Conservation (phyloP, 257 asterid genomes). For the Echites panduratus region DNA sequence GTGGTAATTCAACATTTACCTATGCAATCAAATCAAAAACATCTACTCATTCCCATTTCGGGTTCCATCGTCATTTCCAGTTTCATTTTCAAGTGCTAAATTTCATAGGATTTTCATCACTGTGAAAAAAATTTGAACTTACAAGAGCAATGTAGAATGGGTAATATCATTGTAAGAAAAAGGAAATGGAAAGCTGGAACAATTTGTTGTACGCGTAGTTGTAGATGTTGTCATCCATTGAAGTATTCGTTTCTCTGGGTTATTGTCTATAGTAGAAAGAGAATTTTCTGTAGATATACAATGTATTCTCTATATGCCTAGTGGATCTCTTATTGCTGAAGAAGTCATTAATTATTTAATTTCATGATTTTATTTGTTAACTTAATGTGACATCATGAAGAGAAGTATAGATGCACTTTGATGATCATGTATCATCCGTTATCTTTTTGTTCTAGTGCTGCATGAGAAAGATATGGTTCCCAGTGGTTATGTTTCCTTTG, state of each 20-base stretch:
- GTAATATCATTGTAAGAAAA: background rate
- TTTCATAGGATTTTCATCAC: background rate
- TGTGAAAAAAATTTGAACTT: background rate
- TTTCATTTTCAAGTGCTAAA: background rate
- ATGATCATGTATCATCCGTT: background rate
- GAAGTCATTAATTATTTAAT: background rate
- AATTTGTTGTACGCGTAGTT: background rate
- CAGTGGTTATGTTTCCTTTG: background rate
- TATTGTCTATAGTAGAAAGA: background rate
- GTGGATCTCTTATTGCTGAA: background rate
- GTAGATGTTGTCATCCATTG: background rate
- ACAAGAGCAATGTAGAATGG: background rate
- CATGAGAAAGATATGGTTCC: background rate
- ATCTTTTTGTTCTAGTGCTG: background rate
- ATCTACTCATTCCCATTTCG: background rate
- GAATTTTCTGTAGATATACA: background rate
- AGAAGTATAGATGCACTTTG: background rate
- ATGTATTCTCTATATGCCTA: background rate
- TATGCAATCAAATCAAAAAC: background rate
- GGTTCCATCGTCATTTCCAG: constrained; percentile 1
- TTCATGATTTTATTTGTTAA: background rate
- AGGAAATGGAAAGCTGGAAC: background rate
- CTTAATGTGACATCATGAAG: background rate
- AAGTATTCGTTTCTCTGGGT: background rate
- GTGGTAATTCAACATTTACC: background rate